Evolutionary conservation across 495 filamentous ascomycete species (phyloP).

Genomic region (Daldinia vernicosa): DNA sequence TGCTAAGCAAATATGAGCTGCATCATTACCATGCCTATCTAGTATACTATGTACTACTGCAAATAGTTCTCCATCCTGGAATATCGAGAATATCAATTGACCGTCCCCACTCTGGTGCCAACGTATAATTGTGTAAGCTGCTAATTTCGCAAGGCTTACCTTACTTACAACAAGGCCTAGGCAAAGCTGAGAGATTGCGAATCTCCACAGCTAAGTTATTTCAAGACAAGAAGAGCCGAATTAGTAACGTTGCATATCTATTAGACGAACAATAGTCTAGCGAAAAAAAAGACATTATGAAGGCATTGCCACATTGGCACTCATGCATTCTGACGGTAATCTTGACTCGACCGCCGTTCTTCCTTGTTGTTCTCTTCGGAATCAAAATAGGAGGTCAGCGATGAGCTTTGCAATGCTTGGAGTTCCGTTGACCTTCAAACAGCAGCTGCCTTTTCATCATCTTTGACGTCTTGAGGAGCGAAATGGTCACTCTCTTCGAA

Average conservation of each 20-base stretch:
- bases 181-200: neutral
- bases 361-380: slow-evolving; percentile 14
- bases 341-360: neutral
- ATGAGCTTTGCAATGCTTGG: neutral
- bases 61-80: neutral
- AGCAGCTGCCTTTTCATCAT: slow-evolving; percentile 31
- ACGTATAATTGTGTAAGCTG: neutral
- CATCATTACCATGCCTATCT: neutral
- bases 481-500: slow-evolving; percentile 48
- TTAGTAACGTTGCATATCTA: slow-evolving; percentile 28
- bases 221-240: slow-evolving; percentile 1
- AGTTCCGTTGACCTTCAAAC: slow-evolving; percentile 32
- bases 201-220: neutral
- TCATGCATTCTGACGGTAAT: slow-evolving; percentile 1
- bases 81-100: neutral
- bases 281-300: slow-evolving; percentile 4
- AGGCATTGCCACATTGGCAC: slow-evolving; percentile 2
- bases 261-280: neutral
- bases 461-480: slow-evolving; percentile 26
- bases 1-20: slow-evolving; percentile 9
- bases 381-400: neutral
- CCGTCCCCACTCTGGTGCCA: neutral
- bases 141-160: neutral
- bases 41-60: neutral
- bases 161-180: neutral